These are phyloP conservation scores for Tulasnella calospora DNA, from an alignment of 768 basidiomycete genomes.

Conservation along the genomic window DNA sequence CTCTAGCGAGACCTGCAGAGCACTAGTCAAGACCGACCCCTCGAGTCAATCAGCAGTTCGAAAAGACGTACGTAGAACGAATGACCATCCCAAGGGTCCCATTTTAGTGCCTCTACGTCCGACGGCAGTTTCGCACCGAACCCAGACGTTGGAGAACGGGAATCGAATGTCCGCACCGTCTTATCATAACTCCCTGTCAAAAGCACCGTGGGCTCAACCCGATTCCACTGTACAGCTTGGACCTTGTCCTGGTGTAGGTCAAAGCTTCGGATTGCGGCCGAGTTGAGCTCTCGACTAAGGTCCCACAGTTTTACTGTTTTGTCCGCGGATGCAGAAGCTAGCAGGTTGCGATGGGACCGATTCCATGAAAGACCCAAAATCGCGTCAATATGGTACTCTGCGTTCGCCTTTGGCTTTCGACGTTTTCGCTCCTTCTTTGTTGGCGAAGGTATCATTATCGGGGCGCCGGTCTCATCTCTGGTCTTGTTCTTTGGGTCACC, in stretches of 20 bases:
- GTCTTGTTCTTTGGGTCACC: conserved; percentile 73
- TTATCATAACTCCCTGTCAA: conserved; percentile 93
- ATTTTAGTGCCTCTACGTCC: conserved; percentile 88
- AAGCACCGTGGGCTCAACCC: conserved; percentile 78
- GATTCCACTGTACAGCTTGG: conserved; percentile 94
- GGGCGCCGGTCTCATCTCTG: conserved; percentile 39
- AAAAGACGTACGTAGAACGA: conserved; percentile 69
- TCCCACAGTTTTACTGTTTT: conserved; percentile 98
- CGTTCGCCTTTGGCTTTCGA: conserved; percentile 52
- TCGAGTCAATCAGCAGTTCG: not conserved
- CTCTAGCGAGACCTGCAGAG: conserved; percentile 79
- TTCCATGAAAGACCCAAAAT: conserved; percentile 96
- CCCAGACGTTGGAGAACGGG: conserved; percentile 71
- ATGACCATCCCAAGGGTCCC: conserved; percentile 92
- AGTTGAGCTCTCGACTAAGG: conserved; percentile 49
- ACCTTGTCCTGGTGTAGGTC: conserved; percentile 87
- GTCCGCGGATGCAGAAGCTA: conserved; percentile 91
- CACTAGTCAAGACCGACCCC: not conserved
- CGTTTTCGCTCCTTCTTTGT: conserved; percentile 89
- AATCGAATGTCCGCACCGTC: conserved; percentile 91
- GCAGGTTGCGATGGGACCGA: conserved; percentile 74
- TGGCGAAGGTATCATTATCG: conserved; percentile 72
- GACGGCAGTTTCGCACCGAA: conserved; percentile 82
- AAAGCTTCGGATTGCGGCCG: conserved; percentile 79
- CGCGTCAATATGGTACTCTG: conserved; percentile 84